Evolutionary conservation across 1,284 basidiomycete species (phyloP).

Genomic region (Vanrija pseudolonga): DNA sequence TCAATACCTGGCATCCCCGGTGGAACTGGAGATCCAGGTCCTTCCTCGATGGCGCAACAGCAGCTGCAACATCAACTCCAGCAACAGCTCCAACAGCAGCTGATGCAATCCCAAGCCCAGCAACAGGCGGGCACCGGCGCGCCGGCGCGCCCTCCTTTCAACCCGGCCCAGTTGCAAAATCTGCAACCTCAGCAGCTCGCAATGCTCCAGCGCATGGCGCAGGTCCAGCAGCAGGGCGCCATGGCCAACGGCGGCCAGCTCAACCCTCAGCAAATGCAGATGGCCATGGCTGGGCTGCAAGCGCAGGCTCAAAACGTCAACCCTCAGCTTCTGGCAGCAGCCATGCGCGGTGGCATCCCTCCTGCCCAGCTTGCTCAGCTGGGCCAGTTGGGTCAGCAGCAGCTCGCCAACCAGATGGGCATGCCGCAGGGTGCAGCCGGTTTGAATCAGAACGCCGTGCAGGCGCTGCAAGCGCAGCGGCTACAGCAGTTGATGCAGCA

Average conservation of each 20-base stretch:
- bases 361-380: constrained; percentile 6
- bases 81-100: constrained; percentile 9
- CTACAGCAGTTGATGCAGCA: constrained; percentile 14
- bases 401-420: constrained; percentile 7
- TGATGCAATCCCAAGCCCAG: constrained; percentile 1
- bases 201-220: constrained; percentile 29
- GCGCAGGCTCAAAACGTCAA: constrained; percentile 11
- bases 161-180: constrained; percentile 18
- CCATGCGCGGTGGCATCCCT: constrained; percentile 12
- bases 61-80: constrained; percentile 5
- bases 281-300: constrained; percentile 28
- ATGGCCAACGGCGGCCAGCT: constrained; percentile 12
- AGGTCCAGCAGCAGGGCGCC: constrained; percentile 14
- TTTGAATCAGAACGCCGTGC: not conserved
- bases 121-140: constrained; percentile 1
- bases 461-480: constrained; percentile 14
- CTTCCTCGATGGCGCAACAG: constrained; percentile 23
- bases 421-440: not conserved
- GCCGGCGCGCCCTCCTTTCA: constrained; percentile 10
- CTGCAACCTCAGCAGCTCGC: constrained; percentile 28
- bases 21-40: constrained; percentile 28
- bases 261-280: constrained; percentile 31
- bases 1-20: constrained; percentile 21
- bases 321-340: constrained; percentile 15
- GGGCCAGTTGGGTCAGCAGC: constrained; percentile 2